Percentiles rank a stretch among this genome's conserved stretches.
phyloP scores from a whole-genome alignment of 768 basidiomycete genomes.

The Leccinum pellstonianum region DNA sequence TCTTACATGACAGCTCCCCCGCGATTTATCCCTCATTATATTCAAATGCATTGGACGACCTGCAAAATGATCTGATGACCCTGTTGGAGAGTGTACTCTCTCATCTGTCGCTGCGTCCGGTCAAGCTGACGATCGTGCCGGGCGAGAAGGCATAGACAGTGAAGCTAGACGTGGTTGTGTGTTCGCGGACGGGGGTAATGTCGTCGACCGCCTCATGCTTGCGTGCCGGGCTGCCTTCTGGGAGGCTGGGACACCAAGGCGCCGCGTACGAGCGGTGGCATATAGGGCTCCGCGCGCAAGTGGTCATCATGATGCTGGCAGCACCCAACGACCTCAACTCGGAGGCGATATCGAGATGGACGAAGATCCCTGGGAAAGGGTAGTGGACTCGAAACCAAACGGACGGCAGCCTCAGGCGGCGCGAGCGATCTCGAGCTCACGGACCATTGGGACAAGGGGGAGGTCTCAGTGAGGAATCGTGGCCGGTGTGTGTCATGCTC shows the following conservation, averaged over 20 bases:
- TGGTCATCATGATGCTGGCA: constrained; percentile 19
- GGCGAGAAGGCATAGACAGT: constrained; percentile 73
- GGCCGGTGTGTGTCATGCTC: constrained; percentile 47
- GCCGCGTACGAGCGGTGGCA: constrained; percentile 65
- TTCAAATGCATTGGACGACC: constrained; percentile 64
- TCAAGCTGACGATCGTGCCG: constrained; percentile 59
- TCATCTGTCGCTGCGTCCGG: constrained; percentile 65
- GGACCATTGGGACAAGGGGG: too few relatives aligned
- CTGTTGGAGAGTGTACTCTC: constrained; percentile 61
- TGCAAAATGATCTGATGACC: constrained; percentile 69
- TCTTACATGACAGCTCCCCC: constrained; percentile 56
- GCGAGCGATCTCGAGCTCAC: constrained; percentile 66
- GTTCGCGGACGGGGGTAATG: constrained; percentile 70
- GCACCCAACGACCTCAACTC: too few relatives aligned
- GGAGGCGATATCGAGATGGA: constrained; percentile 48
- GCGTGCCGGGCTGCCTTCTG: constrained; percentile 76
- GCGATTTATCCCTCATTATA: constrained; percentile 73
- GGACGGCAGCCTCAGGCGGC: constrained; percentile 26
- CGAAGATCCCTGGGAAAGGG: constrained; percentile 35
- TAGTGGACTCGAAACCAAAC: constrained; percentile 60
- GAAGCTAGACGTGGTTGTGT: constrained; percentile 67
- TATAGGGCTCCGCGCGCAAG: constrained; percentile 47
- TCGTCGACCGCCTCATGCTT: constrained; percentile 76
- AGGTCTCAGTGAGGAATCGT: too few relatives aligned
- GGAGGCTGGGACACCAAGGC: constrained; percentile 71